Conservation (phyloP, 768 basidiomycete genomes). For the Harrya chromipes region DNA sequence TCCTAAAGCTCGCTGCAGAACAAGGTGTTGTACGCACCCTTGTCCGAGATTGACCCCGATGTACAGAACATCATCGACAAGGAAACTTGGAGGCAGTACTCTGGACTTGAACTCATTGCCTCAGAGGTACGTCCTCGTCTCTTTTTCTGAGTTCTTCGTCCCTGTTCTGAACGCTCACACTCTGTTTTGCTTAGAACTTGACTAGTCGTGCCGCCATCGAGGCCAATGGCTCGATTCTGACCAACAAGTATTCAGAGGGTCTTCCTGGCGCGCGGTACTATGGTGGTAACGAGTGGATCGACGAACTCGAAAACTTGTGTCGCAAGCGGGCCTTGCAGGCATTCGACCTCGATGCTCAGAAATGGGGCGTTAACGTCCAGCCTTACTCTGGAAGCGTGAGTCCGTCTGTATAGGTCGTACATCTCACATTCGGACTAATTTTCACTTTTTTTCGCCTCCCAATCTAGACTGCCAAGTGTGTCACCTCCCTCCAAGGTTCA, state of each 20-base stretch:
- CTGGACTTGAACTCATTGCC: slow-evolving; percentile 97
- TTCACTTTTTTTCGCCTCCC: background rate
- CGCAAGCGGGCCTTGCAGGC: slow-evolving; percentile 94
- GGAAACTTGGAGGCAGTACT: slow-evolving; percentile 98
- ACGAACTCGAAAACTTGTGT: slow-evolving; percentile 92
- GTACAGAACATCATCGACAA: slow-evolving; percentile 98
- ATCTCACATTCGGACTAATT: slow-evolving; percentile 9
- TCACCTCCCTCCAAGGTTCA: slow-evolving; percentile 6
- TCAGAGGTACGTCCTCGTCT: slow-evolving; percentile 70
- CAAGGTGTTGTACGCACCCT: slow-evolving; percentile 82
- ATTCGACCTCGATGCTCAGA: slow-evolving; percentile 88
- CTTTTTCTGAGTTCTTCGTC: background rate
- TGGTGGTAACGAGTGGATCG: slow-evolving; percentile 97
- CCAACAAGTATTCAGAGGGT: slow-evolving; percentile 99
- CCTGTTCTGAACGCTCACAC: slow-evolving; percentile 4
- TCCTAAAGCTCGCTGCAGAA: slow-evolving; percentile 53
- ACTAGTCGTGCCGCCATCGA: slow-evolving; percentile 95
- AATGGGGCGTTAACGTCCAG: slow-evolving; percentile 99
- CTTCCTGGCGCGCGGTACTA: slow-evolving; percentile 97
- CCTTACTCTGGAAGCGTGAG: slow-evolving; percentile 92
- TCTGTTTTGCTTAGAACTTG: slow-evolving; percentile 64
- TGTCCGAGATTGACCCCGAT: slow-evolving; percentile 90
- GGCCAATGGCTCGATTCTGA: slow-evolving; percentile 97
- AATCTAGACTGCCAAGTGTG: slow-evolving; percentile 81
- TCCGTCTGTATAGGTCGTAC: slow-evolving; percentile 15